phyloP scores from a whole-genome alignment of 441 rosid species.

The Bruguiera hainesii region DNA sequence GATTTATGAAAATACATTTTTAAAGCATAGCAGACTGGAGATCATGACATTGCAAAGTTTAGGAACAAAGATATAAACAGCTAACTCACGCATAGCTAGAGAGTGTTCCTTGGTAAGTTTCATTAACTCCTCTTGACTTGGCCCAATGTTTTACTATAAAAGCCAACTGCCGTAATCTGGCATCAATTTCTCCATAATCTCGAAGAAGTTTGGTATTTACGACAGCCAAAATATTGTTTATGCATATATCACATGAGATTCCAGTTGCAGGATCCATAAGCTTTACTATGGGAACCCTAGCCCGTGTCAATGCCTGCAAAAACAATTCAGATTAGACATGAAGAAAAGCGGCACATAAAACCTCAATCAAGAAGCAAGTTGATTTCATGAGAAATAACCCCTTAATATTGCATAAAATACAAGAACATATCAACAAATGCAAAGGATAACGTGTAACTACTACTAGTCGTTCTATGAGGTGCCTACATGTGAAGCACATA shows the following conservation, averaged over 20 bases:
- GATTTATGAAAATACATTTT: not conserved
- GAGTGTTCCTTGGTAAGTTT: constrained; percentile 90
- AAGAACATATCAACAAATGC: too few relatives aligned
- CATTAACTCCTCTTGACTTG: constrained; percentile 86
- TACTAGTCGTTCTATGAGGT: too few relatives aligned
- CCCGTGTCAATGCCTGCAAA: constrained; percentile 78
- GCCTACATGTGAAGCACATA: too few relatives aligned
- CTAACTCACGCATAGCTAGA: constrained; percentile 97
- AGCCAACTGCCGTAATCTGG: constrained; percentile 73
- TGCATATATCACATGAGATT: constrained; percentile 91
- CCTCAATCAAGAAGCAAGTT: not conserved
- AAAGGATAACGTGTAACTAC: too few relatives aligned
- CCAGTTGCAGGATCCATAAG: constrained; percentile 93
- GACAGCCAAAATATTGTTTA: constrained; percentile 89
- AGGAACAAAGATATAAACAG: constrained; percentile 10
- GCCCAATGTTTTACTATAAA: constrained; percentile 97
- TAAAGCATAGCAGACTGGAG: not conserved
- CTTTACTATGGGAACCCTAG: constrained; percentile 95
- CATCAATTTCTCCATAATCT: constrained; percentile 81
- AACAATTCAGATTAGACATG: constrained; percentile 13
- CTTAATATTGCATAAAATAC: too few relatives aligned
- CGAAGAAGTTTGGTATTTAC: constrained; percentile 91
- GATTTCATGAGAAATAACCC: not conserved
- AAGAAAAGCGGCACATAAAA: constrained; percentile 5
- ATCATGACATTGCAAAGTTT: constrained; percentile 4